These are phyloP conservation scores for Thermochaetoides thermophila DNA, from an alignment of 495 filamentous ascomycete genomes.

Conservation along the genomic window DNA sequence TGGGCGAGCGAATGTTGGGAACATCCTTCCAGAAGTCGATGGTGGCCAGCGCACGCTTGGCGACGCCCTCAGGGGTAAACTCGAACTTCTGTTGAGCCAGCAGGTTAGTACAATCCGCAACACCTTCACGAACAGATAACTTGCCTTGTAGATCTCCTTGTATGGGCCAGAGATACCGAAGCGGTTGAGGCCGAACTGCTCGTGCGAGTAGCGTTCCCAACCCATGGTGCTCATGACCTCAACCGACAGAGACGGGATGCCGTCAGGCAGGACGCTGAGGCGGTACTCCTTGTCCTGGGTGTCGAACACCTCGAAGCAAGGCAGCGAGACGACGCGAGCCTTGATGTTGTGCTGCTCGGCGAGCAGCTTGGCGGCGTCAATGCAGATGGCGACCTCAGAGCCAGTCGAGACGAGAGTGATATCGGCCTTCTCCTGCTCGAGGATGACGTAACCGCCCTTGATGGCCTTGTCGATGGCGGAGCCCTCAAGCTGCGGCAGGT, in stretches of 20 bases:
- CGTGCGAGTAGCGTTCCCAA: slow-evolving; percentile 96
- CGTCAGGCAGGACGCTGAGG: slow-evolving; percentile 80
- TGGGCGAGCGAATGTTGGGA: slow-evolving; percentile 72
- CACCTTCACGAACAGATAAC: slow-evolving; percentile 12
- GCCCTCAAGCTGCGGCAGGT: slow-evolving; percentile 93
- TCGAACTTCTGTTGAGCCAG: slow-evolving; percentile 69
- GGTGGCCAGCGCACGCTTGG: slow-evolving; percentile 83
- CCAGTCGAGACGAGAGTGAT: slow-evolving; percentile 90
- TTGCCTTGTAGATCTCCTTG: slow-evolving; percentile 91
- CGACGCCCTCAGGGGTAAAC: slow-evolving; percentile 89
- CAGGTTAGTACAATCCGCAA: slow-evolving; percentile 8
- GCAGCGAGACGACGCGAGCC: slow-evolving; percentile 88
- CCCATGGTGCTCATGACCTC: slow-evolving; percentile 88
- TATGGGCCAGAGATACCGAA: slow-evolving; percentile 95
- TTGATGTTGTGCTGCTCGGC: slow-evolving; percentile 76
- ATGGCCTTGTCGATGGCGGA: slow-evolving; percentile 72
- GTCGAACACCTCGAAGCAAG: slow-evolving; percentile 97
- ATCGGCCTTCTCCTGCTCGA: slow-evolving; percentile 70
- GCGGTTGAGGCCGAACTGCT: slow-evolving; percentile 97
- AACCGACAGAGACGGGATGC: slow-evolving; percentile 83
- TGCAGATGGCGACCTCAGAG: slow-evolving; percentile 85
- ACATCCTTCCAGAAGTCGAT: slow-evolving; percentile 95
- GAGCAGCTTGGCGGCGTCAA: slow-evolving; percentile 82
- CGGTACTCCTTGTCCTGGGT: slow-evolving; percentile 85
- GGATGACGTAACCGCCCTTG: slow-evolving; percentile 87